Conservation (phyloP, 371 early-diverging fungal species). For the Thermomucor indicae-seudaticae region DNA sequence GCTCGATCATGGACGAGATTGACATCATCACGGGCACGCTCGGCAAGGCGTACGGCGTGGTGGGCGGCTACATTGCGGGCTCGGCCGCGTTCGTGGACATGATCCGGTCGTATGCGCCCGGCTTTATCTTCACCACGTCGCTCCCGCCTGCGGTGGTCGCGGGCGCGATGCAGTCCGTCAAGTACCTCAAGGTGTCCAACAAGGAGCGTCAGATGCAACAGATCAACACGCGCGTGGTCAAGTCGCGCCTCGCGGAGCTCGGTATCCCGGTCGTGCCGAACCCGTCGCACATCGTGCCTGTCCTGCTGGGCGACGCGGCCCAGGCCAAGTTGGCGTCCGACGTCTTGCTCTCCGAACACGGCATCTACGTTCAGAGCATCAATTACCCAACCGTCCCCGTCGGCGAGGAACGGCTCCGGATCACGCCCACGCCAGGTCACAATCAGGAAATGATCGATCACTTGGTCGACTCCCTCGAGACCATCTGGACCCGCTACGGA, state of each 20-base stretch:
- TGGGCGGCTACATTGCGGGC: conserved; percentile 97
- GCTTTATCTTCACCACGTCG: conserved; percentile 98
- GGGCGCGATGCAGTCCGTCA: conserved; percentile 89
- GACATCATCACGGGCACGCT: conserved; percentile 98
- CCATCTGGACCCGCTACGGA: conserved; percentile 83
- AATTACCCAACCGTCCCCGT: conserved; percentile 96
- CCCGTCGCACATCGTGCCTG: conserved; percentile 98
- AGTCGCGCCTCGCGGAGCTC: conserved; percentile 70
- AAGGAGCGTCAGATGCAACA: conserved; percentile 90
- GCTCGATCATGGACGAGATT: conserved; percentile 80
- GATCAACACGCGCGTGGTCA: conserved; percentile 82
- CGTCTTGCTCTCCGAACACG: conserved; percentile 80
- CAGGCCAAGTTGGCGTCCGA: conserved; percentile 90
- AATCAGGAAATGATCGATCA: conserved; percentile 73
- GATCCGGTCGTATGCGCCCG: conserved; percentile 97
- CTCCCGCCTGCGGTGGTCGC: conserved; percentile 92
- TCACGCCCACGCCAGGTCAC: conserved; percentile 97
- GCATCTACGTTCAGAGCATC: conserved; percentile 97
- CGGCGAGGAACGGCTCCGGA: conserved; percentile 96
- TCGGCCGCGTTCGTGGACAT: conserved; percentile 89
- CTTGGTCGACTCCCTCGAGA: conserved; percentile 80
- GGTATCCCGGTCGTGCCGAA: conserved; percentile 97
- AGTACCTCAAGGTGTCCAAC: conserved; percentile 80
- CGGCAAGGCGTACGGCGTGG: conserved; percentile 97
- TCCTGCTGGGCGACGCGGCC: conserved; percentile 95